Conservation (phyloP, 2,329 filamentous ascomycete genomes). For the Fusarium pilosicola region DNA sequence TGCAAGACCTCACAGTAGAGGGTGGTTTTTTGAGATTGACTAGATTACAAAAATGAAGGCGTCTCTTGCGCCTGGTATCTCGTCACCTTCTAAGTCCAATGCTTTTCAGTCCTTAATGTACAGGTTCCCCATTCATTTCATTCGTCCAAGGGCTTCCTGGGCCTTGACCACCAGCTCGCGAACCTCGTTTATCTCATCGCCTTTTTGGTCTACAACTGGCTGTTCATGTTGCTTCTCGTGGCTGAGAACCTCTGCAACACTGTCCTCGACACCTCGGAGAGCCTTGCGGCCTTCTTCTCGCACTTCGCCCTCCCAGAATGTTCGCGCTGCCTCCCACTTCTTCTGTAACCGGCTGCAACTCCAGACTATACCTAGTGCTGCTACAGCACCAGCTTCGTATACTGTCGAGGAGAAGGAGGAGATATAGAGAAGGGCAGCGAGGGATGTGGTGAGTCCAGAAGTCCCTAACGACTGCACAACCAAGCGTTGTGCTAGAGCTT, state of each 20-base stretch:
- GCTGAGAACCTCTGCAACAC: constrained; percentile 59
- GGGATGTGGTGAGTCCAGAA: constrained; percentile 67
- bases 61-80: constrained; percentile 45
- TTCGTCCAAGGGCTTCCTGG: constrained; percentile 57
- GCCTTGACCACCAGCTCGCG: constrained; percentile 60
- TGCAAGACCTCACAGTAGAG: constrained; percentile 35
- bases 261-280: constrained; percentile 65
- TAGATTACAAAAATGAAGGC: constrained; percentile 44
- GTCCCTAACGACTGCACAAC: constrained; percentile 81
- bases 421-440: constrained; percentile 67
- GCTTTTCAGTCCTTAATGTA: constrained; percentile 37
- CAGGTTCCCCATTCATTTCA: constrained; percentile 54
- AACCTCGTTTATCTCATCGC: constrained; percentile 52
- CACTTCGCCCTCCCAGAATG: constrained; percentile 74
- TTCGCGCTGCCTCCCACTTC: constrained; percentile 69
- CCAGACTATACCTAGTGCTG: constrained; percentile 69
- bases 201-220: constrained; percentile 32
- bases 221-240: constrained; percentile 39
- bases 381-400: constrained; percentile 71
- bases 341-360: constrained; percentile 68
- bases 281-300: constrained; percentile 73
- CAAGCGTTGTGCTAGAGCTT: constrained; percentile 77
- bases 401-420: constrained; percentile 62
- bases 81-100: constrained; percentile 34
- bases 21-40: constrained; percentile 42